phyloP scores from a whole-genome alignment of 2,329 filamentous ascomycete genomes.

The Colletotrichum sp. region DNA sequence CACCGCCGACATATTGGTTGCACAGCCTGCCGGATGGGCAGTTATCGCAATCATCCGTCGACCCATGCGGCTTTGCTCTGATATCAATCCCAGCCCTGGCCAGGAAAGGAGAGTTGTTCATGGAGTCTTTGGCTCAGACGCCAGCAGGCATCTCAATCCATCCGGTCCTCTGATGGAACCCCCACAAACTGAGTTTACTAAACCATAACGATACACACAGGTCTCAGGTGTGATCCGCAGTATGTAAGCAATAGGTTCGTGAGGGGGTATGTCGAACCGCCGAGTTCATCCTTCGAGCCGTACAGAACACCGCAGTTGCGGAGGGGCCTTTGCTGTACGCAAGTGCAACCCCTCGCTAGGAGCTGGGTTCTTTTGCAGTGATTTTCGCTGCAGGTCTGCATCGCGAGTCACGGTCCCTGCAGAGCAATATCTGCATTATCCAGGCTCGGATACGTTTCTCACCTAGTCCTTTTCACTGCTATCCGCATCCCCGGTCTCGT shows the following conservation, averaged over 20 bases:
- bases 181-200: background rate
- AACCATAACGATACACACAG: background rate
- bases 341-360: background rate
- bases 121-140: background rate
- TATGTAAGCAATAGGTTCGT: background rate
- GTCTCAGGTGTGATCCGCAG: background rate
- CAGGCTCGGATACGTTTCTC: background rate
- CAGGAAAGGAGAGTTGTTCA: background rate
- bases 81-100: background rate
- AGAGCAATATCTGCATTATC: background rate
- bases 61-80: background rate
- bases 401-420: constrained; percentile 4
- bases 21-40: background rate
- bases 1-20: background rate
- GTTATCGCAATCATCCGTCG: background rate
- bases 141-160: background rate
- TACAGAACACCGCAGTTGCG: background rate
- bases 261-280: background rate
- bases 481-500: background rate
- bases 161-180: background rate
- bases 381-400: background rate
- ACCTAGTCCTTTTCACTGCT: background rate
- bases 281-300: background rate
- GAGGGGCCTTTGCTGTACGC: background rate
- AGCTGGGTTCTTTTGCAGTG: background rate